Evolutionary conservation across 306 rosid species (phyloP), one percentile per base, ranked within the genome.

Genomic region (Gleditsia sinensis): DNA sequence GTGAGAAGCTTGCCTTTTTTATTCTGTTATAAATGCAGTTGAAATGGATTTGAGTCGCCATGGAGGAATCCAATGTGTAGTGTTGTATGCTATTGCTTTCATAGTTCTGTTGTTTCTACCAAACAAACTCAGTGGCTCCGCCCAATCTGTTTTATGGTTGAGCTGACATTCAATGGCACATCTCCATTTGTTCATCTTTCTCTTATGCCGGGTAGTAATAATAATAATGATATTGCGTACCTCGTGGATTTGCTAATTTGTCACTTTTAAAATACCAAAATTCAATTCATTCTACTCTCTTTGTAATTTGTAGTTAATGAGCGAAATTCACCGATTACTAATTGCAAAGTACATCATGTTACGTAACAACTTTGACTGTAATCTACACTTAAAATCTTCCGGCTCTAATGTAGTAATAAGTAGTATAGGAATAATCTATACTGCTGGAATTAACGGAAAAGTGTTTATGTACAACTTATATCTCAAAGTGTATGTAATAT

Each of bases 61-160:
- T 20, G 65, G 77, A 80, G 83, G 81, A 81, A 74, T 86, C 81
- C 84, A 67, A 76, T 71, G 86, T 78, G 53, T 78, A 62, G 59
- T 76, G 66, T 14, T 74, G 32, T 75, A 51, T 69, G 73, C 46
- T 67, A 82, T 57, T 67, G 59, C 16, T 67, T 54, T 68, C 32
- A 36, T 27, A 69, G 42, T 62, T 80, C 16, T 50, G 56, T 63
- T 67, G 66, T 17, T 72, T 46, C 80, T 72, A 67, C 83, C 74
- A 63, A 45, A 76, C 74, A 63, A 45, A 76, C 57, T 73, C 2
- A 46, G 32, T 67, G 79, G 67, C 74, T 62, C 48, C 5, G 28
- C 69, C 82, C 51, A 70, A 75, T 61, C 79, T 75, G 49, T 34
- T 60, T 65, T n/a, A 60, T 66, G 62, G 34, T 75, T 67, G 62